Evolutionary conservation across 208 protist species (phyloP).

Genomic region (Trichomonas gallinae): DNA sequence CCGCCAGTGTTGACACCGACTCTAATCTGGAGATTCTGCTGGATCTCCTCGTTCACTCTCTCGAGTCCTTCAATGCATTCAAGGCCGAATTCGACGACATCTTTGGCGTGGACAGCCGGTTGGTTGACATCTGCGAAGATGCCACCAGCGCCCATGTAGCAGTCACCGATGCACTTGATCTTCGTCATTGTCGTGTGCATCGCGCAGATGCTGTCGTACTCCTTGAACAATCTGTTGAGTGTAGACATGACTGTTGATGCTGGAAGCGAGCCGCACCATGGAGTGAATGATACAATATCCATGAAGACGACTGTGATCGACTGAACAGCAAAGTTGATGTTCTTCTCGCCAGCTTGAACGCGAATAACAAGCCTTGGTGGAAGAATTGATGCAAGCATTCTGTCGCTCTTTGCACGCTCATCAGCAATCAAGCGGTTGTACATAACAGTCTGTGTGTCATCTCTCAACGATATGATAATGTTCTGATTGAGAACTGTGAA

Average conservation of each 20-base stretch:
- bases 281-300: not conserved
- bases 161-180: not conserved
- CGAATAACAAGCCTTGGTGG: not conserved
- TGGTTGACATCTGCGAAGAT: not conserved
- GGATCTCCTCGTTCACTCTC: not conserved
- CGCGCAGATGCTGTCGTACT: not conserved
- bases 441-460: not conserved
- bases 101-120: not conserved
- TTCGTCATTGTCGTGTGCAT: not conserved
- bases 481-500: not conserved
- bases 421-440: not conserved
- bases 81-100: not conserved
- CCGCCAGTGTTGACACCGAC: not conserved
- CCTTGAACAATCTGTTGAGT: not conserved
- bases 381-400: not conserved
- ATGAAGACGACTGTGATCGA: not conserved
- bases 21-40: not conserved
- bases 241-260: not conserved
- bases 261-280: not conserved
- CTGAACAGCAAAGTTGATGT: not conserved
- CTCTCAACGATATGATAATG: not conserved
- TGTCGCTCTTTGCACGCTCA: not conserved
- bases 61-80: not conserved
- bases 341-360: conserved; percentile 2
- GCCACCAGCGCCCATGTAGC: not conserved